Evolutionary conservation across 352 stramenopile species (phyloP).

Genomic region (Thalassiosira livingstoniorum): DNA sequence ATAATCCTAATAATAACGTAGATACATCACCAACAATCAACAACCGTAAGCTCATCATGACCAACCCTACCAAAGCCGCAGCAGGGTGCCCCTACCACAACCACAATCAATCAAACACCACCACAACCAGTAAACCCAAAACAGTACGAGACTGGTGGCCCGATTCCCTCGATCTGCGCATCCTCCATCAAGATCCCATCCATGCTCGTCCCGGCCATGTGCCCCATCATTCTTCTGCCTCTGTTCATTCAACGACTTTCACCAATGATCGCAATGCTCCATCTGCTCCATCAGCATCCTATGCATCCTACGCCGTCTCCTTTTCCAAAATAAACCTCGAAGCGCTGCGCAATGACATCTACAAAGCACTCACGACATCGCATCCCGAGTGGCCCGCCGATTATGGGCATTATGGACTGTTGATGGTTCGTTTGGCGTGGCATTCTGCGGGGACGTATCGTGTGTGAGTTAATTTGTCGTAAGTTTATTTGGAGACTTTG

Average conservation of each 20-base stretch:
- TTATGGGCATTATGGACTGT: slow-evolving; percentile 89
- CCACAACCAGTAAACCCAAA: slow-evolving; percentile 30
- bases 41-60: slow-evolving; percentile 7
- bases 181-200: slow-evolving; percentile 58
- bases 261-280: no score
- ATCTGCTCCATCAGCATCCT: slow-evolving; percentile 7
- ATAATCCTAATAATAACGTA: not conserved
- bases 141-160: slow-evolving; percentile 60
- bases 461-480: slow-evolving; percentile 49
- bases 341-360: slow-evolving; percentile 84
- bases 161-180: slow-evolving; percentile 52
- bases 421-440: slow-evolving; percentile 88
- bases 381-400: slow-evolving; percentile 89
- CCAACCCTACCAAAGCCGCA: slow-evolving; percentile 6
- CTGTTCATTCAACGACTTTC: no score
- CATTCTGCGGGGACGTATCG: slow-evolving; percentile 78
- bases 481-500: no score
- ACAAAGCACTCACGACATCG: slow-evolving; percentile 85
- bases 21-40: not conserved
- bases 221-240: slow-evolving; percentile 26
- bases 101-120: not conserved
- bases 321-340: slow-evolving; percentile 60
- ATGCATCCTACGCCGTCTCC: slow-evolving; percentile 57
- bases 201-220: slow-evolving; percentile 45
- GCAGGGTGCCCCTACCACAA: slow-evolving; percentile 37